These are phyloP conservation scores for Pseudocercospora ulei DNA, from an alignment of 2,329 filamentous ascomycete genomes.

Conservation along the genomic window DNA sequence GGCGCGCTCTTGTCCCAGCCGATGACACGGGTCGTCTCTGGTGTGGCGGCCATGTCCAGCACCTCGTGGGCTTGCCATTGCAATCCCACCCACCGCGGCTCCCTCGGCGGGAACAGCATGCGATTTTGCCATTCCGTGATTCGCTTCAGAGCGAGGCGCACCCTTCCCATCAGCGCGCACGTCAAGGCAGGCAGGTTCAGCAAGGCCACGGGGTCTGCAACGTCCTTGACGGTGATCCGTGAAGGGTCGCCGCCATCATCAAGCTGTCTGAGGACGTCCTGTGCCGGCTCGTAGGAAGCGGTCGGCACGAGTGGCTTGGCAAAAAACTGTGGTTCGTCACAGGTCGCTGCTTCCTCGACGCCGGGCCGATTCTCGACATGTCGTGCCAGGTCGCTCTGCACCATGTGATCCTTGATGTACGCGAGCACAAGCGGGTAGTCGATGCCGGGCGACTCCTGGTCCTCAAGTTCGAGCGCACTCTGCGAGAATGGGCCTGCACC, in stretches of 20 bases:
- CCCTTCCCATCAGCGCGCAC: constrained; percentile 22
- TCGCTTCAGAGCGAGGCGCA: constrained; percentile 29
- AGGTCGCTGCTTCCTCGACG: constrained; percentile 35
- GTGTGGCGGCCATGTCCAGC: constrained; percentile 15
- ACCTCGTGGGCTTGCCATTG: constrained; percentile 6
- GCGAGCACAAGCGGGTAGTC: constrained; percentile 62
- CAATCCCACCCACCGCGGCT: constrained; percentile 6
- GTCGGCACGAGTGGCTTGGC: constrained; percentile 17
- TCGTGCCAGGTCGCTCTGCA: constrained; percentile 25
- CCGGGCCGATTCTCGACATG: constrained; percentile 33
- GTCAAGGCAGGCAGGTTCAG: constrained; percentile 28
- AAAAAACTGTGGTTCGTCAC: constrained; percentile 20
- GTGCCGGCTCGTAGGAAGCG: constrained; percentile 23
- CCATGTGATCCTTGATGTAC: constrained; percentile 60
- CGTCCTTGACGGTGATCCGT: constrained; percentile 16
- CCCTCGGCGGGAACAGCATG: constrained; percentile 23
- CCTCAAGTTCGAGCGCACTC: constrained; percentile 59
- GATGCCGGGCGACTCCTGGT: constrained; percentile 63
- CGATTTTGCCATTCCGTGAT: constrained; percentile 40
- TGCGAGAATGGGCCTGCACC: constrained; percentile 52
- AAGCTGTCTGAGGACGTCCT: constrained; percentile 16
- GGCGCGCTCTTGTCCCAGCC: not conserved
- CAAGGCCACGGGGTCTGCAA: constrained; percentile 16
- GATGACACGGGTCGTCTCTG: not conserved
- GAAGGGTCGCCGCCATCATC: constrained; percentile 11